Base-by-base conservation (phyloP, 345 rosid species). In the Acer campestre region DNA sequence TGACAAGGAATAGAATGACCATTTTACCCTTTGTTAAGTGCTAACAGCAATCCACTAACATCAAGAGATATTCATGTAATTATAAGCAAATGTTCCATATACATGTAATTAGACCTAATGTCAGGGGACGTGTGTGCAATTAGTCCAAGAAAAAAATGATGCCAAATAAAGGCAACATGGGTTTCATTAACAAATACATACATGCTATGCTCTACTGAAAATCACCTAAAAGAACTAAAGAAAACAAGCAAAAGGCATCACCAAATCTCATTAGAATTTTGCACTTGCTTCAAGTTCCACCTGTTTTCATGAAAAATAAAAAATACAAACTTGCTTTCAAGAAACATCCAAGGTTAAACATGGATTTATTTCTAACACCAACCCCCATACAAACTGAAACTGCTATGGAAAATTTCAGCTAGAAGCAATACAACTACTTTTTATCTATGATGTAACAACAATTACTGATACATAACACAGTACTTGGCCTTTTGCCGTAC, bases 381-480 rank as follows among this genome's bases (percentile, higher is more conserved):
- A 14, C 13, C 2, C 58, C 18, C 3, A 6, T 49, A 65, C 44
- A 10, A 16, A 53, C 59, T 14, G 72, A 10, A 16, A 40, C 59
- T 14, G 72, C 66, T 3, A 56, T 56, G 51, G 67, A 58, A 35
- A 49, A 20, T 74, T 59, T 64, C 64, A 78, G 62, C 13, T 29
- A 18, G 46, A 38, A 27, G 69, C 55, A 56, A 75, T 70, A 56
- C 53, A 64, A 70, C 66, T 55, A 72, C 63, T 25, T 2, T n/a
- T 40, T 53, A 11, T 22, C 31, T 20, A 38, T 38, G 58, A n/a
- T 58, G 18, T 25, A 48, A 67, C 10, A 67, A 40, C 16, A 35
- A 35, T 35, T 40, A 40, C 29, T 58, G 61, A 38, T 61, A 74
- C 78, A 80, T 18, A 51, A 44, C 23, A 67, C 65, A 66, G 3